A percentile compares a stretch with the other conserved stretches of the same genome.
Conservation (phyloP, 164 flowering plant genomes). For the Umbilicus rupestris region DNA sequence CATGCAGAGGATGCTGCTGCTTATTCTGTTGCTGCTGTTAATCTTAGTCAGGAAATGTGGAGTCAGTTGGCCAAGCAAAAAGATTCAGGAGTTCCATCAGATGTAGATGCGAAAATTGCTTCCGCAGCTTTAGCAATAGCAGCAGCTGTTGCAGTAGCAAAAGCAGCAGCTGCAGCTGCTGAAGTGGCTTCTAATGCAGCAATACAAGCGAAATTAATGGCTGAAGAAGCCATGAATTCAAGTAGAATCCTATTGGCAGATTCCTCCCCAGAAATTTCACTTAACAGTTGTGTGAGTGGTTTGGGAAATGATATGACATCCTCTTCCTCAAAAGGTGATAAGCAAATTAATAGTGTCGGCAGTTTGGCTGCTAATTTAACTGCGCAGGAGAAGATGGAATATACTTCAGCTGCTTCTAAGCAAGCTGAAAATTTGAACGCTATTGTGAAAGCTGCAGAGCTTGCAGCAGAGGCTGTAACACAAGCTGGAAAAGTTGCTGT, state of each 20-base stretch:
- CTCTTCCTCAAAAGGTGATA: constrained; percentile 47
- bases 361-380: constrained; percentile 71
- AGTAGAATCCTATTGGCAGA: constrained; percentile 15
- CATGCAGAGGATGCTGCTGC: constrained; percentile 80
- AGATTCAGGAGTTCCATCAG: constrained; percentile 39
- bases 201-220: constrained; percentile 84
- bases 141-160: constrained; percentile 94
- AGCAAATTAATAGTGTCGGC: constrained; percentile 24
- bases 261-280: constrained; percentile 16
- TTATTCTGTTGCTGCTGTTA: constrained; percentile 55
- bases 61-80: constrained; percentile 48
- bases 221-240: constrained; percentile 54
- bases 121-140: constrained; percentile 81
- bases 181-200: constrained; percentile 89
- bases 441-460: constrained; percentile 80
- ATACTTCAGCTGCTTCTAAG: constrained; percentile 43
- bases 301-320: constrained; percentile 41
- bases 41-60: constrained; percentile 66
- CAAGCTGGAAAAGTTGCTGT: constrained; percentile 81
- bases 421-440: constrained; percentile 92
- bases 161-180: constrained; percentile 97
- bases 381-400: constrained; percentile 29
- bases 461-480: constrained; percentile 91
- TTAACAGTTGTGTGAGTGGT: constrained; percentile 19
- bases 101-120: constrained; percentile 54